A percentile compares a stretch with the other conserved stretches of the same genome.
phyloP scores from a whole-genome alignment of 1,284 basidiomycete species.

The Sanghuangporus sanghuang region DNA sequence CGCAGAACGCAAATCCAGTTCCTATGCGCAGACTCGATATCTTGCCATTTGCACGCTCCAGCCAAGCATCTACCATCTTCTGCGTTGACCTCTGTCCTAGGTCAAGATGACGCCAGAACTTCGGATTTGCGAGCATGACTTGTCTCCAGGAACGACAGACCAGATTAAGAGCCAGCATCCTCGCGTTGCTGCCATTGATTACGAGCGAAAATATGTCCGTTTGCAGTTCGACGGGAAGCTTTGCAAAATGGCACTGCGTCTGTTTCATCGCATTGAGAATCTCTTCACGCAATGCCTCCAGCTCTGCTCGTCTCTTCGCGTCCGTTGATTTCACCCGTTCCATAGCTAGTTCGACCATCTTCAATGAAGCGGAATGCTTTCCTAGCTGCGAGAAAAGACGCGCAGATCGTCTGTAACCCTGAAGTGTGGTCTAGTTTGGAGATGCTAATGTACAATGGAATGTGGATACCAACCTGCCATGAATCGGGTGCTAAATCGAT shows the following conservation, averaged over 20 bases:
- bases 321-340: not conserved
- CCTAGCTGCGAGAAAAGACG: not conserved
- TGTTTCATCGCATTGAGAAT: not conserved
- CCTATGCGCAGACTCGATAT: not conserved
- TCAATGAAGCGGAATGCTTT: not conserved
- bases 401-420: not conserved
- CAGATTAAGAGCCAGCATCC: not conserved
- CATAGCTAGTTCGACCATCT: not conserved
- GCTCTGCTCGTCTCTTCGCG: not conserved
- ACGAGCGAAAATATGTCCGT: not conserved
- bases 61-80: constrained; percentile 5
- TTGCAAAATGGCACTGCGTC: not conserved
- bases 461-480: not conserved
- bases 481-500: not conserved
- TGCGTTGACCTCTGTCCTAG: not conserved
- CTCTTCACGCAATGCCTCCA: not conserved
- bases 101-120: constrained; percentile 1
- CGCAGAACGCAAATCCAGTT: not conserved
- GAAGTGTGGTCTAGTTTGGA: not conserved
- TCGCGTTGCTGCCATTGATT: not conserved
- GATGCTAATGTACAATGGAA: not conserved
- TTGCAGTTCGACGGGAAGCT: not conserved
- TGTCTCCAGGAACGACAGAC: not conserved
- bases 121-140: not conserved
- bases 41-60: not conserved